Percentiles rank a stretch among this genome's conserved stretches.
These are phyloP conservation scores for Plasmopara muralis DNA, from an alignment of 352 stramenopile species.

Conservation along the genomic window DNA sequence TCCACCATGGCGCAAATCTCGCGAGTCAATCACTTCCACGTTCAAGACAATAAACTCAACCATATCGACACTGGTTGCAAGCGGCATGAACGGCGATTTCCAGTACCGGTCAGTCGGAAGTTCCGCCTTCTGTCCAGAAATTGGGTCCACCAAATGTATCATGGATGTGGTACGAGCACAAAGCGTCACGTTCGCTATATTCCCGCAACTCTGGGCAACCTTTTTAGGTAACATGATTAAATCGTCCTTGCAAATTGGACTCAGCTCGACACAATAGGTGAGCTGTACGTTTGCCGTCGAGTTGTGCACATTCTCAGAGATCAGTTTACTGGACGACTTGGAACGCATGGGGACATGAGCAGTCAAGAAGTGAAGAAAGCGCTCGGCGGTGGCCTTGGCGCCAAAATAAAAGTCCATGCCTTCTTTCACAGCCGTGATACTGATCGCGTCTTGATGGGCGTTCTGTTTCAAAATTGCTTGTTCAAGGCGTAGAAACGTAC, in stretches of 20 bases:
- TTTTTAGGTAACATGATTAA: slow-evolving; percentile 54
- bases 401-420: slow-evolving; percentile 80
- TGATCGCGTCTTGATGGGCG: slow-evolving; percentile 53
- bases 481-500: slow-evolving; percentile 64
- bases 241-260: slow-evolving; percentile 72
- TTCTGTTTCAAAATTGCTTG: slow-evolving; percentile 72
- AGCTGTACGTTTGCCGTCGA: slow-evolving; percentile 58
- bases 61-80: slow-evolving; percentile 54
- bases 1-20: slow-evolving; percentile 4
- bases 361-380: slow-evolving; percentile 58
- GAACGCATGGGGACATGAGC: slow-evolving; percentile 58
- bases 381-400: slow-evolving; percentile 42
- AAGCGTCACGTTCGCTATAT: slow-evolving; percentile 52
- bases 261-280: slow-evolving; percentile 64
- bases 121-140: slow-evolving; percentile 46
- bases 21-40: slow-evolving; percentile 43
- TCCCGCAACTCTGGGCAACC: slow-evolving; percentile 54
- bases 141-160: slow-evolving; percentile 58
- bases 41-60: slow-evolving; percentile 67
- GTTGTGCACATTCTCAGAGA: slow-evolving; percentile 66
- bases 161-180: slow-evolving; percentile 56
- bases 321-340: slow-evolving; percentile 66
- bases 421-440: slow-evolving; percentile 57
- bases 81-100: slow-evolving; percentile 55
- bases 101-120: slow-evolving; percentile 62